Conservation (phyloP, 2,329 filamentous ascomycete genomes). For the Epichloe elymi region DNA sequence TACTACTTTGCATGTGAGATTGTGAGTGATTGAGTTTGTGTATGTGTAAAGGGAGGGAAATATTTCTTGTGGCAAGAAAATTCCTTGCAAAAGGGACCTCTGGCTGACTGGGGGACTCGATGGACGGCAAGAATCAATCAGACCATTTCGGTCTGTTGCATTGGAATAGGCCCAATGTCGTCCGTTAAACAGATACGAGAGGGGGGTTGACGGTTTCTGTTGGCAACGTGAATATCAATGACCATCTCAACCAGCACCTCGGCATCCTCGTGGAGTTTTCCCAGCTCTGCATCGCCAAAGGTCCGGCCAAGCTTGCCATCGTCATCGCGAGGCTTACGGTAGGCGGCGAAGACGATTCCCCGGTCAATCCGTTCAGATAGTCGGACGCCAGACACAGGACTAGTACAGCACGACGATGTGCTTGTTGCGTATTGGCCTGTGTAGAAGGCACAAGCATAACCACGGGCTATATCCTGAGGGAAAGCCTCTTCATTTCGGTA, state of each 20-base stretch:
- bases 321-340: constrained; percentile 32
- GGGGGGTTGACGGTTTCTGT: constrained; percentile 19
- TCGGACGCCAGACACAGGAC: constrained; percentile 13
- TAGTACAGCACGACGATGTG: constrained; percentile 13
- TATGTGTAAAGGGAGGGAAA: not conserved
- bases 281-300: constrained; percentile 27
- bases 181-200: constrained; percentile 15
- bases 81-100: too few relatives aligned
- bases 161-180: constrained; percentile 27
- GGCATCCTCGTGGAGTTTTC: constrained; percentile 33
- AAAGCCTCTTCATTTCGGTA: constrained; percentile 31
- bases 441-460: constrained; percentile 41
- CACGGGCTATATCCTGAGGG: constrained; percentile 33
- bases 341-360: constrained; percentile 44
- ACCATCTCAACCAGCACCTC: constrained; percentile 40
- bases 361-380: constrained; percentile 25
- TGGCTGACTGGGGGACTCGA: too few relatives aligned
- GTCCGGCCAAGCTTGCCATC: constrained; percentile 22
- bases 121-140: not conserved
- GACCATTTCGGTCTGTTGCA: constrained; percentile 9
- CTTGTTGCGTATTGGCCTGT: constrained; percentile 23
- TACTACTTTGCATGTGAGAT: not conserved
- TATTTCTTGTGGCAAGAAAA: too few relatives aligned
- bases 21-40: constrained; percentile 4
- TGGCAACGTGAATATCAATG: constrained; percentile 33